Evolutionary conservation across 108 stramenopile species (phyloP).

Genomic region (Cyclotella atomus): DNA sequence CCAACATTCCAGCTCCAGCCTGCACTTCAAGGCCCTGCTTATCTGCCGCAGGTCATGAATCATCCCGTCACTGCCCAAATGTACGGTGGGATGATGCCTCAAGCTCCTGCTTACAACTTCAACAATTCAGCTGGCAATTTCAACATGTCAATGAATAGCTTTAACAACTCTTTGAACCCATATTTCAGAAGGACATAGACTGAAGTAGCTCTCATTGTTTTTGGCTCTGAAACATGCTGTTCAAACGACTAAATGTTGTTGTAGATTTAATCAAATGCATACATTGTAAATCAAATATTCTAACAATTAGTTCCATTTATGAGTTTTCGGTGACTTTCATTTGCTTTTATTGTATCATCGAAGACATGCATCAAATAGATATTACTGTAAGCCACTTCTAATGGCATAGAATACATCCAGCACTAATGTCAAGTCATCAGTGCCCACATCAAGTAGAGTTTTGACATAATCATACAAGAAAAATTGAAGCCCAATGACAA

Average conservation of each 20-base stretch:
- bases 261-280: no score
- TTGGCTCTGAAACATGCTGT: no score
- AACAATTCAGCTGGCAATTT: neutral
- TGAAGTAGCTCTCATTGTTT: neutral
- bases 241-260: no score
- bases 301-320: no score
- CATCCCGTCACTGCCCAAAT: neutral
- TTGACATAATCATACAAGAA: slow-evolving; percentile 92
- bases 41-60: neutral
- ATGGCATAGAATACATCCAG: slow-evolving; percentile 92
- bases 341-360: no score
- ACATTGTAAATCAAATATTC: no score
- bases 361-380: no score
- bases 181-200: no score
- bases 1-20: neutral
- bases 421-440: slow-evolving; percentile 87
- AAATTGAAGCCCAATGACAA: slow-evolving; percentile 91
- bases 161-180: neutral
- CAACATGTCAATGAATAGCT: neutral
- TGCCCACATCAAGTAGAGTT: slow-evolving; percentile 77
- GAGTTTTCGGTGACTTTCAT: no score
- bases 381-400: slow-evolving; percentile 66
- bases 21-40: neutral
- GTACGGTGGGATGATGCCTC: neutral
- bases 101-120: neutral